phyloP scores from a whole-genome alignment of 2,329 filamentous ascomycete species.

The Fusarium buharicum region DNA sequence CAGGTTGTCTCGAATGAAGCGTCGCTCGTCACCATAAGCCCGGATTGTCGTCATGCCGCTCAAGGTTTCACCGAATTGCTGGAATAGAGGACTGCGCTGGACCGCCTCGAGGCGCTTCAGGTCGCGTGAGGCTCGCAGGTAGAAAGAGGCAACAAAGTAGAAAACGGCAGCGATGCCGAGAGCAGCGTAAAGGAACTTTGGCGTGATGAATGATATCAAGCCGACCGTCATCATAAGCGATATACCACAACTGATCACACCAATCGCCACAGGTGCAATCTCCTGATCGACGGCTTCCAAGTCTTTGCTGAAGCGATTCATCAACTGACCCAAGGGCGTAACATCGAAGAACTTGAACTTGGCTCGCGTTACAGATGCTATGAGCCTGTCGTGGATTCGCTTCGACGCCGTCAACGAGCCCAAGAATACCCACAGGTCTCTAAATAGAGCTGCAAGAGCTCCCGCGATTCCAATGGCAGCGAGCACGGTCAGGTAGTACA shows the following conservation, averaged over 20 bases:
- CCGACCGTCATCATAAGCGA: slow-evolving; percentile 84
- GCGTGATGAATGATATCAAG: slow-evolving; percentile 88
- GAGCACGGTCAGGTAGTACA: slow-evolving; percentile 87
- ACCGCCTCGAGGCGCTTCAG: slow-evolving; percentile 95
- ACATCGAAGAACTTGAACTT: slow-evolving; percentile 99
- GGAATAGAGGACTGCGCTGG: slow-evolving; percentile 92
- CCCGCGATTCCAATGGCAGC: slow-evolving; percentile 81
- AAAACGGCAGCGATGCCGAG: slow-evolving; percentile 87
- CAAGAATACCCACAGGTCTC: slow-evolving; percentile 90
- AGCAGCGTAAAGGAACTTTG: slow-evolving; percentile 87
- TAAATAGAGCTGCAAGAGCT: slow-evolving; percentile 80
- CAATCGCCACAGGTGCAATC: slow-evolving; percentile 89
- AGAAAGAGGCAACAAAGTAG: slow-evolving; percentile 84
- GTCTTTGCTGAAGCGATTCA: slow-evolving; percentile 99
- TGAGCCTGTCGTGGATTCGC: slow-evolving; percentile 81
- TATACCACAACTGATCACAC: slow-evolving; percentile 71
- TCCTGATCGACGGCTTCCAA: slow-evolving; percentile 95
- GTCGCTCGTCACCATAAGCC: slow-evolving; percentile 91
- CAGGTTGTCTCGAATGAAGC: slow-evolving; percentile 94
- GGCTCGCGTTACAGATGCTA: slow-evolving; percentile 83
- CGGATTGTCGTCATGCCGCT: slow-evolving; percentile 96
- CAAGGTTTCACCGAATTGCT: slow-evolving; percentile 96
- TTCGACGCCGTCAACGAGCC: slow-evolving; percentile 90
- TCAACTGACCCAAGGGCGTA: slow-evolving; percentile 93
- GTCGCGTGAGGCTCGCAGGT: slow-evolving; percentile 91